These are phyloP conservation scores for Monocercomonoides exilis DNA, from an alignment of 78 protist species.

Conservation along the genomic window DNA sequence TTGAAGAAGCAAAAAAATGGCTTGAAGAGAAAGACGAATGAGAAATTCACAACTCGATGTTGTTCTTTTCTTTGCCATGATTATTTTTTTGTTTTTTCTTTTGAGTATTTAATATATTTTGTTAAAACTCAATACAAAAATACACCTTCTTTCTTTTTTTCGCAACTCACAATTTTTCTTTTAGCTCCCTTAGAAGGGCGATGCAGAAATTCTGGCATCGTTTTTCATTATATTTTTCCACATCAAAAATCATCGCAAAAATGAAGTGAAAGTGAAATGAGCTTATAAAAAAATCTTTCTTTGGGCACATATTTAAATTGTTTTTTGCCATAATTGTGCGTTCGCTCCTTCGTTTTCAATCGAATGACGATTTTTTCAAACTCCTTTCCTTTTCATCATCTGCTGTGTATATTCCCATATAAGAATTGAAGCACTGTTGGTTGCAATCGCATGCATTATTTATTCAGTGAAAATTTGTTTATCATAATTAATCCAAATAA, in stretches of 20 bases:
- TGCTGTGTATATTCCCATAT: conserved; percentile 52
- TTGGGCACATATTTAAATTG: neutral
- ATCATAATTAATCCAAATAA: too few relatives aligned
- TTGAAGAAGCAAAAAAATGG: neutral
- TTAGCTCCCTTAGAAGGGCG: too few relatives aligned
- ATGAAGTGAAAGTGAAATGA: neutral
- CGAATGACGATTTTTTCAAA: too few relatives aligned
- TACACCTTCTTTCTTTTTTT: neutral
- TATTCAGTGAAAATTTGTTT: too few relatives aligned
- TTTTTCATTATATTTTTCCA: neutral
- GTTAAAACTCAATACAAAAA: neutral
- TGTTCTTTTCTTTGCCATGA: neutral
- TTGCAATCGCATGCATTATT: too few relatives aligned
- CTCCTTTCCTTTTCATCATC: too few relatives aligned
- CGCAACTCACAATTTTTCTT: neutral
- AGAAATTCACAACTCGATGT: too few relatives aligned
- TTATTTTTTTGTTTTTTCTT: neutral
- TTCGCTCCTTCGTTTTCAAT: too few relatives aligned
- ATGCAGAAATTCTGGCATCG: too few relatives aligned
- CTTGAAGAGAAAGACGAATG: neutral
- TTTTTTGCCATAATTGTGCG: too few relatives aligned
- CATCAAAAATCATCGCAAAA: neutral
- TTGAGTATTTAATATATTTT: neutral
- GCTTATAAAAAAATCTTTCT: neutral
- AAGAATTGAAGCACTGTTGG: conserved; percentile 27